Evolutionary conservation across 768 basidiomycete genomes (phyloP).

Genomic region (Cystofilobasidium ferigula): DNA sequence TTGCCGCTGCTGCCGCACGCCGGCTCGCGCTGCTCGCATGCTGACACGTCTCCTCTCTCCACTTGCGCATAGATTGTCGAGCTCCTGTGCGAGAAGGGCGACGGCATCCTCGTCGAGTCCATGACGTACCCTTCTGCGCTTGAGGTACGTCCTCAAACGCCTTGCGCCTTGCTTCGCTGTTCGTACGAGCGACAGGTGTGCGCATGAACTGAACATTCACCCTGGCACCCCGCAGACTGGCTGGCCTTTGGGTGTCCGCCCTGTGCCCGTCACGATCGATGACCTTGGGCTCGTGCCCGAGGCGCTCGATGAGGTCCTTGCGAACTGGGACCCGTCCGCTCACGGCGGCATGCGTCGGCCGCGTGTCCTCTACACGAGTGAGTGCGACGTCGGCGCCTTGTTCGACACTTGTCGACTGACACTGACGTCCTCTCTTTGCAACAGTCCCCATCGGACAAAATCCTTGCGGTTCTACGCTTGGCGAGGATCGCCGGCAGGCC

Average conservation of each 20-base stretch:
- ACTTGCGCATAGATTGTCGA: not conserved
- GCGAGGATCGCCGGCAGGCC: constrained; percentile 42
- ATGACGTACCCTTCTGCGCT: constrained; percentile 27
- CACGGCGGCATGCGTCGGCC: constrained; percentile 44
- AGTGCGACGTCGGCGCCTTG: too few relatives aligned
- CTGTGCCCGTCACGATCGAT: constrained; percentile 24
- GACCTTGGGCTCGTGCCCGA: constrained; percentile 38
- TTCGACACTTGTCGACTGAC: too few relatives aligned
- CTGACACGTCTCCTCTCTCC: not conserved
- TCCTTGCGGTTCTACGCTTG: constrained; percentile 47
- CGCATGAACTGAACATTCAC: too few relatives aligned
- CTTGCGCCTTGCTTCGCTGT: not conserved
- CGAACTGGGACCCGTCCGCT: constrained; percentile 42
- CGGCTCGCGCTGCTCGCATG: not conserved
- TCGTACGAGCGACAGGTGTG: too few relatives aligned
- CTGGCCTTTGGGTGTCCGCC: constrained; percentile 25
- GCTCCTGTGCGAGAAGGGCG: constrained; percentile 27
- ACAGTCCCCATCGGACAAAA: constrained; percentile 40
- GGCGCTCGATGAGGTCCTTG: constrained; percentile 44
- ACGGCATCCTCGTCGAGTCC: constrained; percentile 22
- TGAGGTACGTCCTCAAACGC: not conserved
- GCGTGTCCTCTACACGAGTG: constrained; percentile 47
- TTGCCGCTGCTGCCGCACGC: not conserved
- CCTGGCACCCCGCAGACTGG: constrained; percentile 8
- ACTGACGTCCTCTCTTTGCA: not conserved